phyloP scores from a whole-genome alignment of 768 basidiomycete genomes.

The Suillus lakei region DNA sequence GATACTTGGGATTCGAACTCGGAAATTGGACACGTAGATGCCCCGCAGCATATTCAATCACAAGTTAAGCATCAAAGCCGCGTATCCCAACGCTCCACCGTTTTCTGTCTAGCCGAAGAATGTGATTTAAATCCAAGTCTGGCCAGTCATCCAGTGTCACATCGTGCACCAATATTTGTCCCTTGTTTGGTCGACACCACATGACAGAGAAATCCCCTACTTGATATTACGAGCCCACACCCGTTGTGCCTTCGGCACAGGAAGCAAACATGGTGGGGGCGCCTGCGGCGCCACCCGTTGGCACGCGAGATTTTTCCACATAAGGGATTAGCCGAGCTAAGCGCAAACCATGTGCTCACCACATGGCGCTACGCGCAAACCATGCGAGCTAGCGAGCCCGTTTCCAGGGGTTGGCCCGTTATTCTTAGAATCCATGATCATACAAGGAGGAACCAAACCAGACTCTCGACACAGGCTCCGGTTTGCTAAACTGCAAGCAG shows the following conservation, averaged over 20 bases:
- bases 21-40: slow-evolving; percentile 6
- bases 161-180: neutral
- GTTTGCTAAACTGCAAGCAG: neutral
- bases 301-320: too few relatives aligned
- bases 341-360: too few relatives aligned
- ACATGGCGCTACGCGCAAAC: too few relatives aligned
- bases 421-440: too few relatives aligned
- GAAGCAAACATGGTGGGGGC: too few relatives aligned
- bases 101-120: neutral
- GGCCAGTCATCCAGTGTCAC: neutral
- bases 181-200: neutral
- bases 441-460: neutral
- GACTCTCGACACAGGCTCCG: neutral
- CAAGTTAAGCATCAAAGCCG: slow-evolving; percentile 3
- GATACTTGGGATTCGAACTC: neutral
- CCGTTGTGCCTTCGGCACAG: too few relatives aligned
- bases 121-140: neutral
- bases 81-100: neutral
- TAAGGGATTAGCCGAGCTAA: too few relatives aligned
- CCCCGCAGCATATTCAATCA: slow-evolving; percentile 5
- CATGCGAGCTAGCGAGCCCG: too few relatives aligned
- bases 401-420: too few relatives aligned
- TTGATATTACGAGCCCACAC: too few relatives aligned
- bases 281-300: too few relatives aligned
- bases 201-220: too few relatives aligned